Evolutionary conservation across 2,329 filamentous ascomycete genomes (phyloP).

Genomic region (Verticillium isaacii): DNA sequence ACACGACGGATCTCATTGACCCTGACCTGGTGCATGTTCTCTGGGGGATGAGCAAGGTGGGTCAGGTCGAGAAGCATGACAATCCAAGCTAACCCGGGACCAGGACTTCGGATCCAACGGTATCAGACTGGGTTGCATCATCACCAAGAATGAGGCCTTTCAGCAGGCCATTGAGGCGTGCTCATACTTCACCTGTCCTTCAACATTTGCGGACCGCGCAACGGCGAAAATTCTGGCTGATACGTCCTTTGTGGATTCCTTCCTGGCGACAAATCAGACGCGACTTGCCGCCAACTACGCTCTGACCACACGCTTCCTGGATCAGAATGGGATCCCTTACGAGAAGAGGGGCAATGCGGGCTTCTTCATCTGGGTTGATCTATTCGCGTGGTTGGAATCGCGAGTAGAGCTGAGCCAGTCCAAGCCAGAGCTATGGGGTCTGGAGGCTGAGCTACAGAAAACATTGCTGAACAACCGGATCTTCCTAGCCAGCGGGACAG

Average conservation of each 20-base stretch:
- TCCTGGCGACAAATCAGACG: conserved; percentile 35
- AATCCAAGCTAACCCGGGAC: background rate
- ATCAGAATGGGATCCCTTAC: conserved; percentile 37
- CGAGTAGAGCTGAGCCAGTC: background rate
- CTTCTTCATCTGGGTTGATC: conserved; percentile 51
- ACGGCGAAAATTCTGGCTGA: conserved; percentile 31
- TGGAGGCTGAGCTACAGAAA: conserved; percentile 16
- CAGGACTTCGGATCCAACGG: conserved; percentile 53
- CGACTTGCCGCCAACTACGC: conserved; percentile 32
- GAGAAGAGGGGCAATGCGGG: conserved; percentile 42
- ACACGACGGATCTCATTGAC: conserved; percentile 39
- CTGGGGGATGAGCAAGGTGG: conserved; percentile 34
- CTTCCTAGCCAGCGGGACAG: conserved; percentile 29
- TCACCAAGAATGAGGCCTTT: conserved; percentile 35
- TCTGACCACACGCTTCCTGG: conserved; percentile 28
- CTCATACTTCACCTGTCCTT: conserved; percentile 37
- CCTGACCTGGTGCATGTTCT: conserved; percentile 45
- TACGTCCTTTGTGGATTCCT: conserved; percentile 32
- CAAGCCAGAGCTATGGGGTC: background rate
- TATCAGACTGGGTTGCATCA: conserved; percentile 44
- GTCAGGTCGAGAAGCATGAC: background rate
- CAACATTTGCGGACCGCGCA: conserved; percentile 36
- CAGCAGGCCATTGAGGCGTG: conserved; percentile 29
- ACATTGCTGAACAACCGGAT: conserved; percentile 23
- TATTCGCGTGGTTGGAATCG: conserved; percentile 33